Conservation (phyloP, 805 yeast genomes). For the Suhomyces canberraensis region DNA sequence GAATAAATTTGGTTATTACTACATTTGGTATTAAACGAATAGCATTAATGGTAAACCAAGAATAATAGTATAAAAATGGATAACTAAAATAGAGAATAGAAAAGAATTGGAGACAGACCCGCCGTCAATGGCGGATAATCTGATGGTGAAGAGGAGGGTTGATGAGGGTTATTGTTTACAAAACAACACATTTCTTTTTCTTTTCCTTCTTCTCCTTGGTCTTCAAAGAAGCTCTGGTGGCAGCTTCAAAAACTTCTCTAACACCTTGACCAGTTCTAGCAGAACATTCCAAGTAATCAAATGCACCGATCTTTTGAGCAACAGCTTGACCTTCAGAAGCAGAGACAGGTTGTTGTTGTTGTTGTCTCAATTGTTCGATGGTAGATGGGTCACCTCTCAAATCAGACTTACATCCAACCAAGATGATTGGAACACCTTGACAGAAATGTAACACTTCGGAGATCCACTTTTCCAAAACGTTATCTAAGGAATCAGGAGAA, state of each 20-base stretch:
- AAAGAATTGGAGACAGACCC: conserved; percentile 3
- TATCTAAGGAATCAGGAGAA: conserved; percentile 30
- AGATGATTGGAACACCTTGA: conserved; percentile 31
- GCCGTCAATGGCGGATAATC: neutral
- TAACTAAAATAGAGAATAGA: conserved; percentile 1
- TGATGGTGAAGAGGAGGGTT: neutral
- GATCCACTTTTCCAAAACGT: conserved; percentile 40
- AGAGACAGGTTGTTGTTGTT: conserved; percentile 21
- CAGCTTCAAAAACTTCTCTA: conserved; percentile 28
- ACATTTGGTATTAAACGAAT: conserved; percentile 3
- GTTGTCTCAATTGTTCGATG: conserved; percentile 24
- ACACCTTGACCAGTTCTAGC: conserved; percentile 32
- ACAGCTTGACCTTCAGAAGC: conserved; percentile 25
- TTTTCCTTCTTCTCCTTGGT: conserved; percentile 28
- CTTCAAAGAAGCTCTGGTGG: conserved; percentile 29
- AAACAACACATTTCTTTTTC: conserved; percentile 29
- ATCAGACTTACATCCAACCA: conserved; percentile 39
- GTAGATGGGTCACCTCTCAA: conserved; percentile 26
- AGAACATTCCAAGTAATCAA: conserved; percentile 35
- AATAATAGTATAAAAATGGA: neutral
- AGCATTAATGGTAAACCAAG: conserved; percentile 5
- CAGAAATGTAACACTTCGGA: conserved; percentile 40
- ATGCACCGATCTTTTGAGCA: conserved; percentile 27
- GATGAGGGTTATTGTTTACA: conserved; percentile 12
- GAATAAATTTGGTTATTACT: no score